Base-by-base conservation (phyloP, 805 yeast genomes). In the Nakazawaea peltata region DNA sequence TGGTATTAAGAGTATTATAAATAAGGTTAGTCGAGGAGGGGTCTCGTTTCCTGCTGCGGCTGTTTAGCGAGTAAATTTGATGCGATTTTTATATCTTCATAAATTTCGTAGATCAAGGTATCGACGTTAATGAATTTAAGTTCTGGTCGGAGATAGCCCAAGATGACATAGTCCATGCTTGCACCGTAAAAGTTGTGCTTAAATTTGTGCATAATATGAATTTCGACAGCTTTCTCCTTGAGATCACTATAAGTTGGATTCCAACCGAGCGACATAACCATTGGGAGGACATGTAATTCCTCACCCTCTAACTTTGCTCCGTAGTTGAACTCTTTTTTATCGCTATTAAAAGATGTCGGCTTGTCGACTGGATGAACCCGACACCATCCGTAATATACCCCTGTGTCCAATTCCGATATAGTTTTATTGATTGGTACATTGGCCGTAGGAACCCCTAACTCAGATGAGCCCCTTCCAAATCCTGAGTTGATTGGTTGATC, bases 251-350 rank as follows among this genome's bases (percentile, higher is more conserved):
- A 92, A 53, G 80, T 90, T 26, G 98, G 97, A 52, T 92, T 92
- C 83, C 87, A 85, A 1, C 99, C 99, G 14, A 92, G 69, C 7
- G 95, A 84, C 84, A 90, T 81, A 7, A 92, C 98, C 79, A 87
- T 86, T 1, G 97, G 97, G 18, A 76, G 61, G 2, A 67, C 67
- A 33, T 66, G 65, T 2, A 68, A 59, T 27, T 67, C 71, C 3
- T 45, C 48, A 0, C 34, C 19, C n/a, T 38, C 21, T 31, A 87
- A 57, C 8, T 56, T 47, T 5, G 54, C 44, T 1, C 95, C 96
- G 48, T 71, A 74, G 39, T 75, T 81, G 51, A 80, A 74, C 25
- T 60, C 67, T 12, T 77, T 78, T 18, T 53, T 50, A 9, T 61
- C 44, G 22, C 56, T 54, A 37, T 31, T 39, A 36, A 26, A 40